Base-by-base conservation (phyloP, 2,329 filamentous ascomycete species). In the Trichothecium roseum region DNA sequence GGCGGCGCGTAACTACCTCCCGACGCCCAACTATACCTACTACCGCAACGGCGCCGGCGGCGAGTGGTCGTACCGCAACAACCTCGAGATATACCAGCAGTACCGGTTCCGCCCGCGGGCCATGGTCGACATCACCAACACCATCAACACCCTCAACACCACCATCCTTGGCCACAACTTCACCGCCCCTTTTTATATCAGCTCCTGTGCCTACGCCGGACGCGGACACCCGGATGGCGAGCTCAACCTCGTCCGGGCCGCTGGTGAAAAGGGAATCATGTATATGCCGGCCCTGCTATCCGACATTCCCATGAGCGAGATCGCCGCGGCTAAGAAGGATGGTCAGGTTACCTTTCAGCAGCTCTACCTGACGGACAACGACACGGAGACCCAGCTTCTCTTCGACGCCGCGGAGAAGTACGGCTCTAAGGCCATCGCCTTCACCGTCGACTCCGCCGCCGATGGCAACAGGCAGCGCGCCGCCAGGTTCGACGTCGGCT, bases 51-150 rank as follows among this genome's bases (percentile, higher is more conserved):
- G 60, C 13, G 63, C 65, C 7, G 66, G 60, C 4, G 64, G 64
- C 32, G 66, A 70, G 45, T 70, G 62, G 63, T 51, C 60, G 1
- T 70, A 71, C 56, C 58, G 65, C 32, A 64, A 69, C 51, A 69
- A 70, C 46, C 56, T 71, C 5, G 64, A 69, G 37, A 57, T 66
- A 28, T 71, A 58, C 56, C 49, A 57, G 27, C 62, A 65, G 39
- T 63, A 61, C 35, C 55, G 57, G 28, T 50, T 69, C 18, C 55
- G 65, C 28, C 61, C 64, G 37, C 41, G 15, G 48, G 55, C 37
- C 49, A 54, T 38, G 34, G 49, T 53, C n/a, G 30, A 28, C 18
- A 32, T 35, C 30, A 14, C 32, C 28, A 17, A 36, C 15, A 32
- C 28, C 26, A 26, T 28, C 14, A 20, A 17, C 28, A 27, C 35